A percentile compares a stretch with the other conserved stretches of the same genome.
These are phyloP conservation scores for Termitomyces sp. DNA, from an alignment of 768 basidiomycete species.

Conservation along the genomic window DNA sequence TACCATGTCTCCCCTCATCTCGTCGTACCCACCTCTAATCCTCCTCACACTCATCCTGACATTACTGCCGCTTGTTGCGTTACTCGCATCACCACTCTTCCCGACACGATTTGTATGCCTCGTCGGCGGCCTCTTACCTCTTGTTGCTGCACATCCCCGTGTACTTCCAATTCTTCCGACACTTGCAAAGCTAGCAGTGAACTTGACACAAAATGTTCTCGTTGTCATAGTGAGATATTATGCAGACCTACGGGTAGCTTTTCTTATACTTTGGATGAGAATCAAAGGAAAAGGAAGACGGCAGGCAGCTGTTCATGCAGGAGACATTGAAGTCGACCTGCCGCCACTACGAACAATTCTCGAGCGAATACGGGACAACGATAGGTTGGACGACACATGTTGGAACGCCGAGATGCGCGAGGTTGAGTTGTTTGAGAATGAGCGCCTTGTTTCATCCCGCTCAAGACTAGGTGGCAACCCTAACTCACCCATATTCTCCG, in stretches of 20 bases:
- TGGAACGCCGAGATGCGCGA: constrained; percentile 63
- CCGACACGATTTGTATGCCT: constrained; percentile 45
- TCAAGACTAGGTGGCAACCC: neutral
- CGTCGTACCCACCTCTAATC: constrained; percentile 50
- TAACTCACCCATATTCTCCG: neutral
- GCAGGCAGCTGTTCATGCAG: neutral
- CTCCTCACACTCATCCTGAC: constrained; percentile 42
- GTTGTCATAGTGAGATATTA: neutral
- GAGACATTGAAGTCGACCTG: neutral
- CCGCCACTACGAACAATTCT: constrained; percentile 18
- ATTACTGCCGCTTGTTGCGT: constrained; percentile 43
- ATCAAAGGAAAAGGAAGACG: neutral
- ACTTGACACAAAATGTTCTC: neutral
- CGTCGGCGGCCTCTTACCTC: constrained; percentile 21
- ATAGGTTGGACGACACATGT: constrained; percentile 54
- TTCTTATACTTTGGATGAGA: neutral
- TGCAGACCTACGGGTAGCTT: neutral
- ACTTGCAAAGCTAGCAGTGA: neutral
- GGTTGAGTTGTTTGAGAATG: constrained; percentile 81
- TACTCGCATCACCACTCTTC: constrained; percentile 41
- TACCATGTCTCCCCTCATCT: constrained; percentile 16
- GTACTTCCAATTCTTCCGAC: constrained; percentile 8
- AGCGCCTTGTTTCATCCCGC: constrained; percentile 36
- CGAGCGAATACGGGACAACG: constrained; percentile 53
- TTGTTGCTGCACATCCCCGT: constrained; percentile 10